Evolutionary conservation across 225 moss, liverwort and hornwort species (phyloP).

Genomic region (Neckera pumila): DNA sequence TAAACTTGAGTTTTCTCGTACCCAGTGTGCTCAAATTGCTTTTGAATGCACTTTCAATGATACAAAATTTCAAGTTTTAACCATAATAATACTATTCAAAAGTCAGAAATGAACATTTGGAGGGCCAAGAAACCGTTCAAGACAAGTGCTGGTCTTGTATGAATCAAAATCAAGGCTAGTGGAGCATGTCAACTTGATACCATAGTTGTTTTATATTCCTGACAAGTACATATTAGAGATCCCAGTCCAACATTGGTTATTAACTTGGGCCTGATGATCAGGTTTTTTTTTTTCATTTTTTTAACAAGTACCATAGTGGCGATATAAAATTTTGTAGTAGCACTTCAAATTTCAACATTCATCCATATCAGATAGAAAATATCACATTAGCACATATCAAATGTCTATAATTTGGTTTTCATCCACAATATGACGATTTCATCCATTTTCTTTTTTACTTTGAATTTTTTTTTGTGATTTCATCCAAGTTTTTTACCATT

Average conservation of each 20-base stretch:
- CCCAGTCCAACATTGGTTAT: neutral
- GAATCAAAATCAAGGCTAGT: neutral
- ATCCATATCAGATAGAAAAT: too few relatives aligned
- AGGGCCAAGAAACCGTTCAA: neutral
- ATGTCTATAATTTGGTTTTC: too few relatives aligned
- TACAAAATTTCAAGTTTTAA: neutral
- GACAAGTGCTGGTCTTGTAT: rapidly evolving
- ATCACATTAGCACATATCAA: too few relatives aligned
- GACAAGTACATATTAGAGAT: neutral
- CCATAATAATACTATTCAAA: neutral
- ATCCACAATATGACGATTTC: too few relatives aligned
- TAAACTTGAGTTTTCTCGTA: neutral
- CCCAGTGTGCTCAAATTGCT: neutral
- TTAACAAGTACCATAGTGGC: too few relatives aligned
- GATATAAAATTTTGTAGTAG: too few relatives aligned
- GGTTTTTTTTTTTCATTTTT: too few relatives aligned
- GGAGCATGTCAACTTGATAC: neutral
- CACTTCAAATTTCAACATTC: too few relatives aligned
- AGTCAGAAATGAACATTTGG: neutral
- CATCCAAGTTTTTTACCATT: too few relatives aligned
- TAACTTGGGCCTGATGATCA: too few relatives aligned
- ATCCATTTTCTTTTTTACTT: too few relatives aligned
- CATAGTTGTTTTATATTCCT: neutral
- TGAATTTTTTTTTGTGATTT: too few relatives aligned
- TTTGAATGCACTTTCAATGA: rapidly evolving